A percentile compares a stretch with the other conserved stretches of the same genome.
Evolutionary conservation across 2,329 filamentous ascomycete genomes (phyloP).

Genomic region (Aspergillus unguis): DNA sequence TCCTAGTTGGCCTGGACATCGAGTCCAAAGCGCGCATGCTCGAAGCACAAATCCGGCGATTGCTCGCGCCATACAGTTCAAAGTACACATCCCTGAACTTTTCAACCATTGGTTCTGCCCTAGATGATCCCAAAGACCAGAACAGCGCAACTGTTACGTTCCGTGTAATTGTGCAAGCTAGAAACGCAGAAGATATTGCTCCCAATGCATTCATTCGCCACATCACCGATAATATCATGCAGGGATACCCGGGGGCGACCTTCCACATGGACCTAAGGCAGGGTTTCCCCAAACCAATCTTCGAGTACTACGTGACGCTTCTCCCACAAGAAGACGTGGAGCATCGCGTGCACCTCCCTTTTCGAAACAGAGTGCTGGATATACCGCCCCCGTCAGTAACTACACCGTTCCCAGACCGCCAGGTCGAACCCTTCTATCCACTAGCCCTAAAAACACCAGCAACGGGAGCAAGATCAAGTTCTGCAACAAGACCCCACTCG

Average conservation of each 20-base stretch:
- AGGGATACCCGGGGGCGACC: slow-evolving; percentile 39
- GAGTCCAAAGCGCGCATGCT: slow-evolving; percentile 47
- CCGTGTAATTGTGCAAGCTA: slow-evolving; percentile 47
- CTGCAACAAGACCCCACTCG: no score
- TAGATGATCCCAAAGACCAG: slow-evolving; percentile 38
- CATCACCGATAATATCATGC: slow-evolving; percentile 40
- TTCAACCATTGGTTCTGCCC: slow-evolving; percentile 28
- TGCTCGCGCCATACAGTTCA: slow-evolving; percentile 32
- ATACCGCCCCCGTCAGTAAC: slow-evolving; percentile 20
- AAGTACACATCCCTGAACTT: slow-evolving; percentile 33
- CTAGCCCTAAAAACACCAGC: not conserved
- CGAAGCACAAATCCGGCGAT: slow-evolving; percentile 43
- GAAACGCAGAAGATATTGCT: slow-evolving; percentile 33
- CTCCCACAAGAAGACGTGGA: slow-evolving; percentile 24
- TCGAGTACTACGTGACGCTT: slow-evolving; percentile 30
- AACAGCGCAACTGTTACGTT: slow-evolving; percentile 43
- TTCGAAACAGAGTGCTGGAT: slow-evolving; percentile 17
- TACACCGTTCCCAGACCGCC: slow-evolving; percentile 13
- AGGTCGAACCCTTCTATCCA: slow-evolving; percentile 10
- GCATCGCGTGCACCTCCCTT: slow-evolving; percentile 28
- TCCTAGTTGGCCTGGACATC: slow-evolving; percentile 46
- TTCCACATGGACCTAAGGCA: slow-evolving; percentile 34
- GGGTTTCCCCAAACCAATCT: slow-evolving; percentile 36
- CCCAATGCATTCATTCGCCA: slow-evolving; percentile 35
- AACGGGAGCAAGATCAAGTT: not conserved